Conservation (phyloP, 1,139 yeast species). For the Yamadazyma diddensiae region DNA sequence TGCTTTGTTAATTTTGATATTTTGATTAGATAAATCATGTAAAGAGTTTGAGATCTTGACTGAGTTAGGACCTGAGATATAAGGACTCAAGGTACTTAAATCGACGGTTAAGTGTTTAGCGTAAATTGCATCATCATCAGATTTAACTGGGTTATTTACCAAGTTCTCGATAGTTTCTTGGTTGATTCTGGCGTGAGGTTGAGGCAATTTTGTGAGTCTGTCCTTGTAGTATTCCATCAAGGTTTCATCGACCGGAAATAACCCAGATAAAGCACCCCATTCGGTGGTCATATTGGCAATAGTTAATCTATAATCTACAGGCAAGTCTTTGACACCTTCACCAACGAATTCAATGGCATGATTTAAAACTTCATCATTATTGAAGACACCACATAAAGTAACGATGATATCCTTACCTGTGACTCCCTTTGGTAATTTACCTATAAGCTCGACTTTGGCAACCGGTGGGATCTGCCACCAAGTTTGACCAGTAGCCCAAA, state of each 20-base stretch:
- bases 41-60: constrained; percentile 86
- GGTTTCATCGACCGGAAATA: constrained; percentile 87
- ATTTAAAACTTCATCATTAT: constrained; percentile 92
- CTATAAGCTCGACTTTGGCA: constrained; percentile 85
- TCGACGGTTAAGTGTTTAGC: constrained; percentile 86
- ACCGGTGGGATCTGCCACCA: constrained; percentile 99
- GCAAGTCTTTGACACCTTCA: constrained; percentile 68
- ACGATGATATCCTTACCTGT: constrained; percentile 97
- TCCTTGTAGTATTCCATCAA: constrained; percentile 74
- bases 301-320: constrained; percentile 89
- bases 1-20: constrained; percentile 85
- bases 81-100: constrained; percentile 81
- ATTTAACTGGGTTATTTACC: constrained; percentile 38
- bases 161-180: constrained; percentile 51
- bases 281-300: constrained; percentile 99
- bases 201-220: constrained; percentile 63
- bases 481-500: constrained; percentile 99
- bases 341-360: constrained; percentile 98
- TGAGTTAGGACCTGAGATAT: constrained; percentile 94
- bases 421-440: constrained; percentile 78
- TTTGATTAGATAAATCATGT: constrained; percentile 65
- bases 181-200: constrained; percentile 85
- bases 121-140: constrained; percentile 78
- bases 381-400: constrained; percentile 91
- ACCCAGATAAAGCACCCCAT: constrained; percentile 98